These are phyloP conservation scores for Erysimum cheiranthoides DNA, from an alignment of 345 rosid species.

Conservation along the genomic window DNA sequence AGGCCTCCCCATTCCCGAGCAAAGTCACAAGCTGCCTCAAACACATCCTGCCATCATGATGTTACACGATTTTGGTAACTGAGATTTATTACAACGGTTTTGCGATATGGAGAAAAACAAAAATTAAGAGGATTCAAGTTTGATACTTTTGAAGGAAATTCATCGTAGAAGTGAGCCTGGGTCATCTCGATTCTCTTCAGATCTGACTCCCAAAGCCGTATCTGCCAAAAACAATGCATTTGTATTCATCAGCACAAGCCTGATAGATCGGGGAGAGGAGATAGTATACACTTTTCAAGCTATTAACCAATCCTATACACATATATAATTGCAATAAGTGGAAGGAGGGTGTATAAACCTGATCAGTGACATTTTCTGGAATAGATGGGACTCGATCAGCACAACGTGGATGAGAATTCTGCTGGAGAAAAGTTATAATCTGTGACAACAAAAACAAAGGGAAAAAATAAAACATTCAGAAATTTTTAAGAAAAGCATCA, in stretches of 20 bases:
- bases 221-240: constrained; percentile 52
- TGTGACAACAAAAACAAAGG: constrained; percentile 42
- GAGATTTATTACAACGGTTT: constrained; percentile 2
- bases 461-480: constrained; percentile 8
- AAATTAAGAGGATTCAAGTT: constrained; percentile 16
- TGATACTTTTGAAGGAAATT: constrained; percentile 82
- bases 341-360: constrained; percentile 53
- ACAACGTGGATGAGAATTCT: constrained; percentile 91
- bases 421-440: constrained; percentile 88
- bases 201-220: constrained; percentile 96
- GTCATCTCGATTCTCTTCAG: constrained; percentile 89
- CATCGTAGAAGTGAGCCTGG: constrained; percentile 77
- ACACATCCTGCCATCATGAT: constrained; percentile 64
- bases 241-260: not conserved
- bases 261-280: not conserved
- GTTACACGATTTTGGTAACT: constrained; percentile 4
- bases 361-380: constrained; percentile 95
- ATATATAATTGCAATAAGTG: constrained; percentile 18
- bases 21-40: constrained; percentile 81
- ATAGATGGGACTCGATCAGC: constrained; percentile 79
- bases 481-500: constrained; percentile 11
- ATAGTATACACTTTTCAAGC: not conserved
- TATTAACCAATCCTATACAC: constrained; percentile 26
- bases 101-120: not conserved
- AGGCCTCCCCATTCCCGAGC: constrained; percentile 75